These are phyloP conservation scores for Podaxis pistillaris DNA, from an alignment of 768 basidiomycete genomes.

Conservation along the genomic window DNA sequence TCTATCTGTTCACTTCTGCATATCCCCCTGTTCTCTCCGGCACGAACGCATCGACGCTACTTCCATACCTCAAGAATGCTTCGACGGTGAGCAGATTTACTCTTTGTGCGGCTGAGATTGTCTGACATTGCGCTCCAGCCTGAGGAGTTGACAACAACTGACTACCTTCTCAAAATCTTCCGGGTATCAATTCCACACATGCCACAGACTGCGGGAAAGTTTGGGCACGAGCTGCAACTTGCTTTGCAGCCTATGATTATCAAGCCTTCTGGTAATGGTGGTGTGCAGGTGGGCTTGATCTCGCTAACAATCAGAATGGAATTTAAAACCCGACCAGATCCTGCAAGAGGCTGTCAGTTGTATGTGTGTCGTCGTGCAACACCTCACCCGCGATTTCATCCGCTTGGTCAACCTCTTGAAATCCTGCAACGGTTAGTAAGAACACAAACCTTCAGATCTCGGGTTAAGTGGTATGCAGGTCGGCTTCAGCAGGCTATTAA, in stretches of 20 bases:
- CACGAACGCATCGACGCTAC: slow-evolving; percentile 76
- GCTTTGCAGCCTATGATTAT: slow-evolving; percentile 89
- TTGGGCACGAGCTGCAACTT: slow-evolving; percentile 81
- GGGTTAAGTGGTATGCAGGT: slow-evolving; percentile 31
- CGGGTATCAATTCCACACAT: slow-evolving; percentile 80
- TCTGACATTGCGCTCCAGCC: slow-evolving; percentile 37
- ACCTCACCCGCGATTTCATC: slow-evolving; percentile 84
- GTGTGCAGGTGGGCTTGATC: slow-evolving; percentile 54
- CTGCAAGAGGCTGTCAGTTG: slow-evolving; percentile 93
- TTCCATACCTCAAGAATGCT: slow-evolving; percentile 88
- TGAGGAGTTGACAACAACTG: slow-evolving; percentile 82
- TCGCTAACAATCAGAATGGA: not conserved
- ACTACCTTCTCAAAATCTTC: slow-evolving; percentile 89
- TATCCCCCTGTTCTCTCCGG: slow-evolving; percentile 85
- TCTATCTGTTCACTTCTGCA: slow-evolving; percentile 79
- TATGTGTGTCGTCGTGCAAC: slow-evolving; percentile 80
- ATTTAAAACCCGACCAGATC: slow-evolving; percentile 44
- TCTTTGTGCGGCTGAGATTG: not conserved
- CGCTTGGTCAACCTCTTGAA: slow-evolving; percentile 78
- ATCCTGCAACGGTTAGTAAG: slow-evolving; percentile 73
- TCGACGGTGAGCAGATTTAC: slow-evolving; percentile 53
- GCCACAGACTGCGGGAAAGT: slow-evolving; percentile 87
- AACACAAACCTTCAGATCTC: slow-evolving; percentile 1
- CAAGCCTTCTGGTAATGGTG: slow-evolving; percentile 71
- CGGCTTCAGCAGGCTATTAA: slow-evolving; percentile 61